Conservation (phyloP, 1,284 basidiomycete species). For the Tilletia horrida region DNA sequence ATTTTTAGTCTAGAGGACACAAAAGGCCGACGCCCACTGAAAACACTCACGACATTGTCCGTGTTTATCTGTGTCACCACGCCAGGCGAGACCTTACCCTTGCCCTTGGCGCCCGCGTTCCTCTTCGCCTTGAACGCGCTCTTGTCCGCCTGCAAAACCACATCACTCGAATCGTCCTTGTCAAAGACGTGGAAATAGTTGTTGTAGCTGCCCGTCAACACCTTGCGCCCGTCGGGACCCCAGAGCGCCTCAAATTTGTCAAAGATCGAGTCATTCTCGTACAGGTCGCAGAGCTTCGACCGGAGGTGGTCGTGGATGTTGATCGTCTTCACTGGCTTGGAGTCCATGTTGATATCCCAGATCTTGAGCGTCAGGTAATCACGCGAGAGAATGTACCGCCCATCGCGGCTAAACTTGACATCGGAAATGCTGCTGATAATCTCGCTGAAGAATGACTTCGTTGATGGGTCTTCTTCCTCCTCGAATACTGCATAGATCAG, state of each 20-base stretch:
- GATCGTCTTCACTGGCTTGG: slow-evolving; percentile 91
- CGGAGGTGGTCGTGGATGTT: slow-evolving; percentile 97
- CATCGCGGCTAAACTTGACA: slow-evolving; percentile 97
- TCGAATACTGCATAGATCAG: slow-evolving; percentile 34
- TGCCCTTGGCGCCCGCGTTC: slow-evolving; percentile 66
- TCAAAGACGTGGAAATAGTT: slow-evolving; percentile 99
- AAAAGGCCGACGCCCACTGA: no score
- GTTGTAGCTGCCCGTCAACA: slow-evolving; percentile 88
- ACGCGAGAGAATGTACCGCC: slow-evolving; percentile 90
- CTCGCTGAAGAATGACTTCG: slow-evolving; percentile 99
- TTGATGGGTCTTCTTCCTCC: slow-evolving; percentile 95
- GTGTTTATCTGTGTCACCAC: slow-evolving; percentile 58
- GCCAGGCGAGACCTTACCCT: slow-evolving; percentile 67
- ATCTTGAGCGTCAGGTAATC: slow-evolving; percentile 98
- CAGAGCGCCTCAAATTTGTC: slow-evolving; percentile 78
- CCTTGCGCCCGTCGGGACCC: slow-evolving; percentile 50
- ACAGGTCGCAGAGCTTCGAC: slow-evolving; percentile 94
- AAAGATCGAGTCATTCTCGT: slow-evolving; percentile 99
- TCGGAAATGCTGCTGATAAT: slow-evolving; percentile 99
- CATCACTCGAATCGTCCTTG: slow-evolving; percentile 80
- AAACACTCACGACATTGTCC: slow-evolving; percentile 40
- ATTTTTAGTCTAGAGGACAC: no score
- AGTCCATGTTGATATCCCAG: slow-evolving; percentile 99
- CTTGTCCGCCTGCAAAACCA: slow-evolving; percentile 97
- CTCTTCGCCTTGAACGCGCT: slow-evolving; percentile 99